Evolutionary conservation across 2,329 filamentous ascomycete species (phyloP), one percentile per base, ranked within the genome.

Genomic region (Neopestalotiopsis rosae): DNA sequence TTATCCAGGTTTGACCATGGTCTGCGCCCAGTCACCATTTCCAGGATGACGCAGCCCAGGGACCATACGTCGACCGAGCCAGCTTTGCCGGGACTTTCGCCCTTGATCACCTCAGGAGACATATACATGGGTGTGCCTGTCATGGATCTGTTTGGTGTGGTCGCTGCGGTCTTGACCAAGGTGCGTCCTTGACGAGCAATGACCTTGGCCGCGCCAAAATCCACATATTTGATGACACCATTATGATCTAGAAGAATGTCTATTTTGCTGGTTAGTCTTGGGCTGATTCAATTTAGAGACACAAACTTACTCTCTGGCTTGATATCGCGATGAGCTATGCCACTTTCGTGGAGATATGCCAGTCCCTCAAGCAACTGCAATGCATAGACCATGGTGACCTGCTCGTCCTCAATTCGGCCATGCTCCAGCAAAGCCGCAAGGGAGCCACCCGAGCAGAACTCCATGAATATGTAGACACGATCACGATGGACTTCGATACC

Each of bases 401-500:
- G 96, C 80, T 99, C 96, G 77, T 98, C 97, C 83, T 98, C 96
- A 72, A 99, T 98, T 56, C 96, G 92, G 13, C 96, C 96, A 77
- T 99, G 95, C 79, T 99, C 96, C 57, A 99, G 86, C 66, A 99
- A 84, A 65, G 89, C 92, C 57, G 96, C 95, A 63, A 99, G 86
- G 17, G 95, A 98, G 24, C 96, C 96, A 65, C 96, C 95, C 4
- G 94, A 97, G 80, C 96, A 99, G 81, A 97, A 98, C 81, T 99
- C 96, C 96, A 99, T 99, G 79, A 99, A 99, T 74, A 99, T 98
- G 81, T 98, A 99, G n/a, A 99, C 96, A 78, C 97, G 96, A 85
- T 99, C 96, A 71, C 96, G 90, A 81, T 99, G 96, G 2, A 98
- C 96, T 80, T 99, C 96, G 76, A 99, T 98, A 69, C 96, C 96